These are phyloP conservation scores for Plasmodium knowlesi DNA, from an alignment of 169 alveolate species.

Conservation along the genomic window DNA sequence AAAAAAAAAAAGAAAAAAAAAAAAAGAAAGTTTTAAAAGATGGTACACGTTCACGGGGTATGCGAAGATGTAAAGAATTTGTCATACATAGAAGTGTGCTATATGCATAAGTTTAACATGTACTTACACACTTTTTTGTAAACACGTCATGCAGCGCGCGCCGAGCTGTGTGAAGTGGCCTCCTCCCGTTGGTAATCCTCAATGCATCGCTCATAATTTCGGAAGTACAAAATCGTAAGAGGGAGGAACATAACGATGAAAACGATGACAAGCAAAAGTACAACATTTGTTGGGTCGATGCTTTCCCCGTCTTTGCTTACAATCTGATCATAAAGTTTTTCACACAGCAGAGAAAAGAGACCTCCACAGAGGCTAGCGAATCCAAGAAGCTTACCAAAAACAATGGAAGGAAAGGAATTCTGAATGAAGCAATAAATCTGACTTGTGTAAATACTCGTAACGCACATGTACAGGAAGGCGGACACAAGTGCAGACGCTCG, in stretches of 20 bases:
- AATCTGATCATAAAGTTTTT: slow-evolving; percentile 58
- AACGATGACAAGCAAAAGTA: neutral
- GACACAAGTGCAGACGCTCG: slow-evolving; percentile 69
- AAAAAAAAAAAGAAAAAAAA: neutral
- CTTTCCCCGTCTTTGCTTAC: neutral
- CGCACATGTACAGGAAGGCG: slow-evolving; percentile 74
- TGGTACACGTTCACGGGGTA: neutral
- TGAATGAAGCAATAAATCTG: slow-evolving; percentile 79
- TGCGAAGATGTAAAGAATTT: neutral
- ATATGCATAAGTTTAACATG: neutral
- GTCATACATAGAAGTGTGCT: neutral
- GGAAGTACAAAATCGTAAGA: slow-evolving; percentile 17
- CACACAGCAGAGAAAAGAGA: slow-evolving; percentile 76
- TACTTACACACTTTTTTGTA: neutral
- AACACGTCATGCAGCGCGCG: neutral
- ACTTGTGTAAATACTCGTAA: slow-evolving; percentile 78
- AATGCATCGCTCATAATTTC: slow-evolving; percentile 60
- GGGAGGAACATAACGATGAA: slow-evolving; percentile 67
- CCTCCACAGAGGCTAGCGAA: slow-evolving; percentile 79
- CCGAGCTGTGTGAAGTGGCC: neutral
- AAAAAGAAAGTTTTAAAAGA: neutral
- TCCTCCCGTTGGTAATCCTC: neutral
- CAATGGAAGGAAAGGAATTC: slow-evolving; percentile 75
- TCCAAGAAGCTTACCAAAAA: slow-evolving; percentile 82
- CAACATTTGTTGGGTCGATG: slow-evolving; percentile 31